Percentiles rank a stretch among this genome's conserved stretches.
Conservation (phyloP, 495 filamentous ascomycete species). For the Penicillium ucsense region DNA sequence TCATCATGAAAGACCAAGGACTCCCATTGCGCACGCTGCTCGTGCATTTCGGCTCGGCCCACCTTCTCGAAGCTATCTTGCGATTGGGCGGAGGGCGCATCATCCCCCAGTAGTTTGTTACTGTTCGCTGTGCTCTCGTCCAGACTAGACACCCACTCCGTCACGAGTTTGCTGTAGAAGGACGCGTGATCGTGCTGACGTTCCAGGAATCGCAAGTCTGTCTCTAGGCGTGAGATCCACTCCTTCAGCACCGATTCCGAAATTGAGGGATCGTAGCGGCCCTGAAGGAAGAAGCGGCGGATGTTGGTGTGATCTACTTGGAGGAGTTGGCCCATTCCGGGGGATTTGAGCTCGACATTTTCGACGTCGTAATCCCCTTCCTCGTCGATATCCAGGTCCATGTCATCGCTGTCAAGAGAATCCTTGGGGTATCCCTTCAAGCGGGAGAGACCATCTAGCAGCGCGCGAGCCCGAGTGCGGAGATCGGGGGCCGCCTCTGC, state of each 20-base stretch:
- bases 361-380: background rate
- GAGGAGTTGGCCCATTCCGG: conserved; percentile 9
- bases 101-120: background rate
- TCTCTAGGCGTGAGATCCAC: conserved; percentile 41
- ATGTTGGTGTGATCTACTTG: conserved; percentile 27
- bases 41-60: conserved; percentile 39
- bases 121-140: conserved; percentile 8
- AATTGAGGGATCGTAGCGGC: conserved; percentile 46
- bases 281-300: conserved; percentile 46
- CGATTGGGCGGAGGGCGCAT: conserved; percentile 2
- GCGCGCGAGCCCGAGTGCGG: conserved; percentile 18
- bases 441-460: conserved; percentile 31
- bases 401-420: conserved; percentile 26
- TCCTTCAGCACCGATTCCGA: conserved; percentile 32
- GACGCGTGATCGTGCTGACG: conserved; percentile 50
- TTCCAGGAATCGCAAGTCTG: conserved; percentile 41
- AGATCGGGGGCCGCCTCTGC: conserved; percentile 18
- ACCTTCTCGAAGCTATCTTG: conserved; percentile 23
- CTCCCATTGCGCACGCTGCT: conserved; percentile 47
- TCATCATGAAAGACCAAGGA: conserved; percentile 42
- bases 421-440: conserved; percentile 29
- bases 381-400: conserved; percentile 20
- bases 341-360: conserved; percentile 6
- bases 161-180: conserved; percentile 52
- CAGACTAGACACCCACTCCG: conserved; percentile 46